These are phyloP conservation scores for Aquilaria malaccensis DNA, from an alignment of 345 rosid genomes.

Conservation along the genomic window DNA sequence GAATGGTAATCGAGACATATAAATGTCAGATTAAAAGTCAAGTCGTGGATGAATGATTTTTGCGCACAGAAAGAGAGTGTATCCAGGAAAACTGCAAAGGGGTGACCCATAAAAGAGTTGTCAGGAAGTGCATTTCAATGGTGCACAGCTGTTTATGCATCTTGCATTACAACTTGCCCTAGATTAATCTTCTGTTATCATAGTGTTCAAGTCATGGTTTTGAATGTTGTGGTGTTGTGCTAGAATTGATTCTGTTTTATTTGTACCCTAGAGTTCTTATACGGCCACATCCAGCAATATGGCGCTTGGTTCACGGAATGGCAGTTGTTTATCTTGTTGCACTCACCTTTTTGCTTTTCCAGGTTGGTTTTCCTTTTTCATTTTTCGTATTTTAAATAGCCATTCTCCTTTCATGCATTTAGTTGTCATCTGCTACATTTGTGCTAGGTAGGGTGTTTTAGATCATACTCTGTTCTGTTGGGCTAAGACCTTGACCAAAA, in stretches of 20 bases:
- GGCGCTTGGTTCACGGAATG: slow-evolving; percentile 99
- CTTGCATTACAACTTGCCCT: too few species aligned
- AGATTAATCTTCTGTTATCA: not conserved
- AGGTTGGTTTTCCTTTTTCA: slow-evolving; percentile 44
- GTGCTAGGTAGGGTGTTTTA: not conserved
- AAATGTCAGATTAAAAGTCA: too few species aligned
- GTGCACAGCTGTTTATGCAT: too few species aligned
- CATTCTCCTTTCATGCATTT: not conserved
- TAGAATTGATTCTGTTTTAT: slow-evolving; percentile 1
- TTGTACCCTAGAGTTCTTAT: slow-evolving; percentile 61
- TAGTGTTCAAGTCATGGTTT: not conserved
- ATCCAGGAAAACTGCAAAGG: too few species aligned
- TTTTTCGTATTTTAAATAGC: not conserved
- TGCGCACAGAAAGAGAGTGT: too few species aligned
- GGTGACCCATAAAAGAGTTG: too few species aligned
- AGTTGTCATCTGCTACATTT: not conserved
- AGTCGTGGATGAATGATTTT: too few species aligned
- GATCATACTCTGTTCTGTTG: too few species aligned
- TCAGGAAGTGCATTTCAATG: too few species aligned
- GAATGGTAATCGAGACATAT: too few species aligned
- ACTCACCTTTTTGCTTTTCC: slow-evolving; percentile 95
- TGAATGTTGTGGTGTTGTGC: not conserved
- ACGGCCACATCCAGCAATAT: slow-evolving; percentile 97
- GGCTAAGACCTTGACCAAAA: not conserved
- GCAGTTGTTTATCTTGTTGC: slow-evolving; percentile 88